Evolutionary conservation across 2,329 filamentous ascomycete genomes (phyloP), one percentile per base, ranked within the genome.

Genomic region (Colletotrichum musae): DNA sequence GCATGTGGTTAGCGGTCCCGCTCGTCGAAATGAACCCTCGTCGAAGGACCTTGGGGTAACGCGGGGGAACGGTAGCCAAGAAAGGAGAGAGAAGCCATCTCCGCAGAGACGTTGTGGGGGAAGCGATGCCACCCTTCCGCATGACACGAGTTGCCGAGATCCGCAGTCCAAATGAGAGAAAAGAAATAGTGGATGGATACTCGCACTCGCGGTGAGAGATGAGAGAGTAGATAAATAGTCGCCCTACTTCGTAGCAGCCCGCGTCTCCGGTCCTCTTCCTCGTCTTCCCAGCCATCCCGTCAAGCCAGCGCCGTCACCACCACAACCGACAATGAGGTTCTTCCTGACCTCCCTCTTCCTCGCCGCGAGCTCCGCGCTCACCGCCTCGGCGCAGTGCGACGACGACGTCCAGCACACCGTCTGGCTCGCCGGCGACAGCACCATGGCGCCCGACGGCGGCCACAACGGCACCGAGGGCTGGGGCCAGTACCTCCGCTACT

Each of bases 401-500:
- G 53, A 39, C 13, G 47, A 58, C 2, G 53, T 26, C 26, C 36
- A 43, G 28, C 65, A 68, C 18, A 88, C 83, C 0, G 79, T 89
- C n/a, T 88, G 88, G 73, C 80, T 90, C 45, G 86, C 86, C 6
- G 89, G 89, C 32, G 89, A 91, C 75, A 89, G 86, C 16, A 91
- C 89, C 0, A 91, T 90, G 88, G 87, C 87, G 9, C 65, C 65
- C 13, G 65, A 54, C 2, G 77, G 75, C 41, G 82, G 82, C 28
- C 83, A 81, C 6, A 79, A 80, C 13, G 80, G 81, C 10, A 83
- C 78, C 1, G 74, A 83, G 85, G 91, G 91, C 52, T 92, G 90
- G 89, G 91, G 89, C 28, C 80, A 87, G 71, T 89, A 87, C 75
- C 81, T 92, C n/a, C 80, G 82, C 43, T 84, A 87, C 73, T 87